These are phyloP conservation scores for Pharus latifolius DNA, from an alignment of 176 grass and related monocot species.

Conservation along the genomic window DNA sequence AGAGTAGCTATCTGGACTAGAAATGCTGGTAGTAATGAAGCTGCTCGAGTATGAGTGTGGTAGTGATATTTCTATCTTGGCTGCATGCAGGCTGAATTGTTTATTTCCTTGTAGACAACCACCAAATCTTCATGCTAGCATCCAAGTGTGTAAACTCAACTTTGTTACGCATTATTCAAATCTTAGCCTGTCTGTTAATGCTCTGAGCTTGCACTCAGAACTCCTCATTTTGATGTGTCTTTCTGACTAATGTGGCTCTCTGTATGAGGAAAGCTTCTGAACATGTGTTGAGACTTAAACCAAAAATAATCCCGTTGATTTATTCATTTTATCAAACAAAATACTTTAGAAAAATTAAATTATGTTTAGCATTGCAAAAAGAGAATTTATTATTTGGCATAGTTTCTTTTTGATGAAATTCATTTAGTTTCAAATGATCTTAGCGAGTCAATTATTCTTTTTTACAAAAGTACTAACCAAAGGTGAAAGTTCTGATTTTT, in stretches of 20 bases:
- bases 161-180: not conserved
- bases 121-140: not conserved
- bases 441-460: too few relatives aligned
- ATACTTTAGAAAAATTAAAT: too few relatives aligned
- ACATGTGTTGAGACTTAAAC: not conserved
- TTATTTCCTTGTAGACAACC: not conserved
- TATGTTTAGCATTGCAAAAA: too few relatives aligned
- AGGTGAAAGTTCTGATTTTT: too few relatives aligned
- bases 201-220: not conserved
- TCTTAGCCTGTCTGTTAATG: not conserved
- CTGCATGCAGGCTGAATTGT: not conserved
- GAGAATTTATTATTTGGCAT: too few relatives aligned
- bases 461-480: too few relatives aligned
- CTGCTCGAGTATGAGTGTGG: constrained; percentile 63
- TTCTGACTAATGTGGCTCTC: not conserved
- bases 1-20: constrained; percentile 91
- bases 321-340: too few relatives aligned
- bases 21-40: constrained; percentile 80
- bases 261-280: not conserved
- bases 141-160: not conserved
- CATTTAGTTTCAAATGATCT: too few relatives aligned
- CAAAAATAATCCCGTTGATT: too few relatives aligned
- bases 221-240: not conserved
- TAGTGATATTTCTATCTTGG: not conserved
- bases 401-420: too few relatives aligned